Evolutionary conservation across 192 early-diverging fungal species (phyloP), one percentile per base, ranked within the genome.

Genomic region (Coemansia sp.): DNA sequence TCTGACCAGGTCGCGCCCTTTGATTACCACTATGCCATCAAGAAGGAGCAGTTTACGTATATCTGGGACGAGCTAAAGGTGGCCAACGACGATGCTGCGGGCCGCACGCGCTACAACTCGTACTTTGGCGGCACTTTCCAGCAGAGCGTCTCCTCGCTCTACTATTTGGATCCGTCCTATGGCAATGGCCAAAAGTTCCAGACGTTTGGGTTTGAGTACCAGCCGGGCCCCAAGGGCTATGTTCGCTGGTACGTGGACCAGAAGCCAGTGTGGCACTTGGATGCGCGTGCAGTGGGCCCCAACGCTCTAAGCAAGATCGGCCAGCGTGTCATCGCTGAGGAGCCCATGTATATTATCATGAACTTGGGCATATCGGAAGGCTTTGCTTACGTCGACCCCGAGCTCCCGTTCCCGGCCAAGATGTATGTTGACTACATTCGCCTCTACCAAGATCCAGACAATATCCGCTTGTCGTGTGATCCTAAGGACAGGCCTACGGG

Each of bases 281-380:
- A 73, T 24, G 63, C 66, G 10, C 69, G 74, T 31, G 76, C 75
- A 4, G 59, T 84, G 3, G 83, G 83, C 26, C 43, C 77, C 55
- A 82, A 84, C 37, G 24, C 62, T 33, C 53, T 77, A 10, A 79
- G 76, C 64, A 75, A 75, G 65, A 63, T 84, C 50, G 64, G 65
- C 13, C 75, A 77, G 51, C 76, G 78, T 26, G 45, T 73, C 14
- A 78, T 86, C 34, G 56, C 85, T 23, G 83, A 86, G 55, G 85
- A 86, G 62, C 85, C 85, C 61, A 86, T 86, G 85, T 86, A 79
- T 50, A 85, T 86, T 28, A 85, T 86, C 36, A 66, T 86, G 67
- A 84, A 84, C 38, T 66, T 86, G 58, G 85, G 82, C 10, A 74
- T 86, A 37, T 70, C 84, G 0, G 21, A 33, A 21, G 66, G 79